Evolutionary conservation across 2,329 filamentous ascomycete genomes (phyloP), one percentile per base, ranked within the genome.

Genomic region (Aspergillus pseudonomiae): DNA sequence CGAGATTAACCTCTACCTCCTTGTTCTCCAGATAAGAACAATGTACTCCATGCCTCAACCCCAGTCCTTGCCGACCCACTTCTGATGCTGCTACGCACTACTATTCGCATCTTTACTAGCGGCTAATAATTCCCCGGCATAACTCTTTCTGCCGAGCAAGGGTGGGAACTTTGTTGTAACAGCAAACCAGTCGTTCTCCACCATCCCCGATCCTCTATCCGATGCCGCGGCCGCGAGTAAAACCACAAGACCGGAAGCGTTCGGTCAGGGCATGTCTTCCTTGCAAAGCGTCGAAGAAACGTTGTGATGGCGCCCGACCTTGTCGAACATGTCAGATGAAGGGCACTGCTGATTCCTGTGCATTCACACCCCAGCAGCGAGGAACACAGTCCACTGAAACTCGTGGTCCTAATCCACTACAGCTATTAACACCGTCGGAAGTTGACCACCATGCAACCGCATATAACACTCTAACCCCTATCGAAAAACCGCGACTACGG

Each of bases 211-310:
- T 32, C 48, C 48, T 32, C 48, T 52, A 52, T 32, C 52, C 56
- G 36, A 86, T 86, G 84, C 83, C 83, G 63, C 83, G 84, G 26
- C 83, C 83, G 14, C 84, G 81, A 66, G 82, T 86, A 26, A 78
- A 77, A 21, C 81, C 82, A 1, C 79, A 80, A 55, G 80, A 84
- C 64, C 80, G 84, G 5, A 79, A 81, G 62, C 78, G 84, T 46
- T 81, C 82, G 19, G 79, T 78, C 26, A 80, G 83, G 62, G 84
- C 84, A 9, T 85, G 84, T 66, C 76, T 78, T 54, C 71, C 78
- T 6, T 86, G 84, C 66, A 79, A 82, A 34, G 75, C 77, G 16
- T 80, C 82, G 10, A 85, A 85, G 73, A 85, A 84, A 71, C 75
- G 82, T 65, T 86, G 84, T 68, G 81, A 80, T 61, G 83, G 81